These are phyloP conservation scores for Thalassia testudinum DNA, from an alignment of 116 monocot species.

Conservation along the genomic window DNA sequence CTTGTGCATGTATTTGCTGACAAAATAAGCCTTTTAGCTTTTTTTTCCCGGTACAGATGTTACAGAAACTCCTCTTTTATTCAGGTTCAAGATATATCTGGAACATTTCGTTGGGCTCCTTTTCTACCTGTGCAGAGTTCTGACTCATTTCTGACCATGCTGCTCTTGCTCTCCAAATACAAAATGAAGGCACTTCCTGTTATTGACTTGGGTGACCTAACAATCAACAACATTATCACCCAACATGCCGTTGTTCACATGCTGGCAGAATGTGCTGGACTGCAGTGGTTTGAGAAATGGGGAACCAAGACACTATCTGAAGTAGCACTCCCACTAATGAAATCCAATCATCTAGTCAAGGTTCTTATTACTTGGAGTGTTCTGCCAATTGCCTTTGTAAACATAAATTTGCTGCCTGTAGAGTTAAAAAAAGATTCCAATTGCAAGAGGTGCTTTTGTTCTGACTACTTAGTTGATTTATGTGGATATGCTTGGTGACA, in stretches of 20 bases:
- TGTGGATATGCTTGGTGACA: too few species aligned
- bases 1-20: too few species aligned
- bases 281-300: conserved; percentile 92
- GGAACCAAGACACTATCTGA: conserved; percentile 67
- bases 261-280: conserved; percentile 92
- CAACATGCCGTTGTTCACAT: conserved; percentile 88
- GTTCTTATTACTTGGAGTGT: too few species aligned
- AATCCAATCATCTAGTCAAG: conserved; percentile 53
- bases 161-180: conserved; percentile 80
- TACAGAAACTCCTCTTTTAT: not conserved
- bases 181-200: conserved; percentile 94
- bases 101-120: conserved; percentile 96
- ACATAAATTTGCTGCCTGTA: too few species aligned
- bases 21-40: too few species aligned
- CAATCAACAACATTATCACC: conserved; percentile 83
- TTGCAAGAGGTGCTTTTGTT: too few species aligned
- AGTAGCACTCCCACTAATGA: conserved; percentile 66
- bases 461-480: too few species aligned
- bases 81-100: conserved; percentile 81
- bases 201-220: conserved; percentile 79
- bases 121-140: conserved; percentile 86
- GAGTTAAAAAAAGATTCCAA: too few species aligned
- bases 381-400: too few species aligned
- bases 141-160: conserved; percentile 88
- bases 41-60: too few species aligned